Base-by-base conservation (phyloP, 768 basidiomycete genomes). In the Multifurca ochricompacta region DNA sequence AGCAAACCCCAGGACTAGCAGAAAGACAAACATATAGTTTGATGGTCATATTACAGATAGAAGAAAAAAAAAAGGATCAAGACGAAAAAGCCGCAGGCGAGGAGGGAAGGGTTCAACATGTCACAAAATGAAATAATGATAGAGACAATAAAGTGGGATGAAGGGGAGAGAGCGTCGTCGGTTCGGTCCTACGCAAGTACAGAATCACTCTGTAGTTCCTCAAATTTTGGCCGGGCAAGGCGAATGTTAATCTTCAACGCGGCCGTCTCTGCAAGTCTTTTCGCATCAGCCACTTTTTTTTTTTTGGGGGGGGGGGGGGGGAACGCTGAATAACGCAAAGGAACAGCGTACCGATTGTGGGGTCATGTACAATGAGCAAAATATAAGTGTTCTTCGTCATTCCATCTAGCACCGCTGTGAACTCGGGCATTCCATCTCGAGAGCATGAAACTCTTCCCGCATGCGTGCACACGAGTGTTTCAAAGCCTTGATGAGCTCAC, bases 321-420 rank as follows among this genome's bases (percentile, higher is more conserved):
- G 42, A 48, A 6, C 47, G 27, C 37, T 31, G 54, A 32, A 27
- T 7, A 3, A 36, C 37, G 46, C 42, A 42, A 35, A 49, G 51
- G 48, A 30, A 47, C 46, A 48, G 19, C 77, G 58, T 58, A 91
- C 91, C 91, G 66, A 93, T 85, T 69, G 85, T 82, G 0, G 91
- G 89, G 65, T 95, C 84, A 60, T 92, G 88, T 9, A 90, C 85
- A 36, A 98, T 80, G 50, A 96, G 78, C 64, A 98, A 74, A 45
- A 97, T 83, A 63, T 92, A 98, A 1, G 94, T 95, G 67, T 96
- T 96, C 63, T 79, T 77, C 23, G 95, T 96, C 75, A 97, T 80
- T 62, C 91, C 87, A 62, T 96, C 93, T 21, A 98, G 77, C 28
- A 93, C 87, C 4, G 91, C 91, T 0, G 87, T 91, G 66, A 90